Evolutionary conservation across 1,284 basidiomycete species (phyloP), one percentile per base, ranked within the genome.

Genomic region (Chalciporus sp.): DNA sequence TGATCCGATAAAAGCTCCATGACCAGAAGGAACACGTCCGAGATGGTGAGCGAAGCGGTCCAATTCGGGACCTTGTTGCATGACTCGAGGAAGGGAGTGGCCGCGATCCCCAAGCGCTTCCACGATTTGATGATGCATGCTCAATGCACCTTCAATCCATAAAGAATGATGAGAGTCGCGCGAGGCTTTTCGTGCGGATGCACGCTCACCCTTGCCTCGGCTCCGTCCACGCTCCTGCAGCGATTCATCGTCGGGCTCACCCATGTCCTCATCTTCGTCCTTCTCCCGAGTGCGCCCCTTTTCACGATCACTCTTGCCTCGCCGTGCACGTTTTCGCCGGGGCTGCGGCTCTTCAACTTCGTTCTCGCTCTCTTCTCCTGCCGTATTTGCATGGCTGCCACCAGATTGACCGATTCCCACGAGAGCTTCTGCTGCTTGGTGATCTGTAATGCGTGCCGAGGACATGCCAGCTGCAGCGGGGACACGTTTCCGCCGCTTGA

Each of bases 401-500:
- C 78, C 74, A 9, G 65, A 67, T 47, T 88, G 81, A 19, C 89
- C 87, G 23, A 92, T 88, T 46, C 86, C 84, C 37, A 92, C 90
- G 42, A 92, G 82, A 3, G 89, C 85, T 71, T 92, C 90, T 12
- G 90, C 90, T 6, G 90, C 90, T 42, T 90, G 89, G 66, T 90
- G 89, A 66, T 92, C 90, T 12, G 86, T 81, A 77, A 91, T 85
- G 46, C 86, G 82, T 53, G 79, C 81, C 48, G 76, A 60, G 72
- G 78, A 62, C 59, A 63, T 63, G 46, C 71, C 66, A 53, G 67
- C 72, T 51, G 83, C 87, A 39, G 93, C 94, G 46, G 95, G 92
- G 28, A 98, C 94, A 61, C 96, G 88, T 76, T 98, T 98, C 58
- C 96, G 82, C 35, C 96, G 86, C 78, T 99, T 99, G 80, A 99